Evolutionary conservation across 257 asterid genomes (phyloP), one percentile per base, ranked within the genome.

Genomic region (Solanum verrucosum): DNA sequence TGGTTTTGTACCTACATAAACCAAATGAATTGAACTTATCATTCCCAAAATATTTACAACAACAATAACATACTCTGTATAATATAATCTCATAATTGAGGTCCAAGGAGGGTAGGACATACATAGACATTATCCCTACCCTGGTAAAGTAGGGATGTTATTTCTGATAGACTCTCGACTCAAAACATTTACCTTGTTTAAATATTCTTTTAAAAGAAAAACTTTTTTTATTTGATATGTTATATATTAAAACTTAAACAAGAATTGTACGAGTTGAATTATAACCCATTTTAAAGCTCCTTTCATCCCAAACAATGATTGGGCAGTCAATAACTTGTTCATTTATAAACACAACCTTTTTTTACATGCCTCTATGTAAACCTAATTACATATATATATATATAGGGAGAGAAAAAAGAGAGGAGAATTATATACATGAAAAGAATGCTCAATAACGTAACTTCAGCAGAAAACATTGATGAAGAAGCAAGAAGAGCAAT

Each of bases 1-100:
- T 89, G 91, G 87, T 95, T 92, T 89, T 91, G 68, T 77, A 95
- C 98, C 98, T 95, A 93, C 49, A 59, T 9, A 33, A 9, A 16
- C 5, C n/a, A 63, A 44, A 56, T n/a, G 23, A 9, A 56, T 31
- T 42, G 7, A 16, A 31, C 71, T 56, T 13, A 84, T 84, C 15
- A 78, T 7, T 33, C 23, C n/a, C n/a, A 34, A 3, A 20, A 56
- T 3, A 9, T 31, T 52, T 35, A 74, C 4, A 10, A n/a, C 34
- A 25, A 65, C 0, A n/a, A 65, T 1, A 65, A n/a, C 72, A n/a
- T 1, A 65, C 16, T 23, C 3, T 11, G 31, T 63, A 10, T 6
- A 52, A 5, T 52, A 5, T 52, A 56, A 65, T 65, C 16, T 11
- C 33, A 65, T 11, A 65, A 11, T 59, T 65, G 0, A 5, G 8